Evolutionary conservation across 768 basidiomycete species (phyloP), one percentile per base, ranked within the genome.

Genomic region (Suillus bovinus): DNA sequence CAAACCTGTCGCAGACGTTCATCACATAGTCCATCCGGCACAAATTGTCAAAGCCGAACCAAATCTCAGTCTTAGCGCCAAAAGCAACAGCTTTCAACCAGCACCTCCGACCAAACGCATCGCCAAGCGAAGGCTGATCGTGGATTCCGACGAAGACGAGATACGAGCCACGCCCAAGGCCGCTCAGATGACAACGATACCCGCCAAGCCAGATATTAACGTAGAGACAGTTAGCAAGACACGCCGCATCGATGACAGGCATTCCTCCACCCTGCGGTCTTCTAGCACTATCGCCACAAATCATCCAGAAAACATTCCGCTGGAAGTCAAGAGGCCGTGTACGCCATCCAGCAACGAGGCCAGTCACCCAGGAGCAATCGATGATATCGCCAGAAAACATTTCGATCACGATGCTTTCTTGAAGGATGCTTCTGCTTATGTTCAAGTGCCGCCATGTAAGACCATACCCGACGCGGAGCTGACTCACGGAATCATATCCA

Each of bases 141-240:
- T 68, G 11, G 72, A 73, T 53, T 70, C 68, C 46, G 70, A 72
- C 31, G 69, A 73, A 16, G 62, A 73, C 14, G 62, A 67, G 14
- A 36, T 57, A 31, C 47, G 22, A 31, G 29, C 20, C 24, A 34
- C n/a, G 42, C 42, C 41, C 58, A 31, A 57, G 53, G 14, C 22
- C 34, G 16, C 33, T 36, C 54, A 55, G 54, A 55, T 34, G 34
- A 16, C 16, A 1, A 24, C 22, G 3, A 5, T 38, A 24, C 9
- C 54, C 24, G 16, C 34, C 16, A 38, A 55, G 16, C 24, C 22
- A 38, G 22, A 38, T 38, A 55, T 16, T 5, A 54, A 54, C 5
- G 33, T 20, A 11, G 31, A 34, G 33, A 11, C 34, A 5, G 5
- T 38, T 24, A 9, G 34, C 4, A 55, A 38, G 34, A 10, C 9